Base-by-base conservation (phyloP, 257 asterid species). In the Plantago major region DNA sequence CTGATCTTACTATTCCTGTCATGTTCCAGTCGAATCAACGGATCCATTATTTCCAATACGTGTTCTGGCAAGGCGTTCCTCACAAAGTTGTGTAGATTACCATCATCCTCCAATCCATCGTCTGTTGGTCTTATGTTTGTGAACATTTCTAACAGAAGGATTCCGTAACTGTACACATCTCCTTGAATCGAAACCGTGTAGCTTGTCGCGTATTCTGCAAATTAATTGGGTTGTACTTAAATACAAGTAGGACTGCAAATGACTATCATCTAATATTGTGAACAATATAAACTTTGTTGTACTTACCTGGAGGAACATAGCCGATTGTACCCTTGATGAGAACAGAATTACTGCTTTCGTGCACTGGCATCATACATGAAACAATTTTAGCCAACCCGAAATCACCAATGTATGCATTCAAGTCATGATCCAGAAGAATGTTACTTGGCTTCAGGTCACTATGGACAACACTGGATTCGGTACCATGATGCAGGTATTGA, bases 381-480 rank as follows among this genome's bases (percentile, higher is more conserved):
- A 71, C 46, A 16, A 71, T 52, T 26, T 64, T 65, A 26, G 80
- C 73, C 48, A 71, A 50, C 65, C 83, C 75, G 60, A 72, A 67
- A 51, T 72, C 81, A 1, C 81, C 70, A 54, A 76, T 64, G 65
- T 48, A 64, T 4, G 78, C 71, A 51, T 65, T 55, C 54, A 76
- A 59, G 13, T 72, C 78, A 37, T 42, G 33, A 44, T 76, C 73
- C 13, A 76, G 52, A 53, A 76, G 67, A 40, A 76, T 47, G 6
- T 72, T 76, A n/a, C 71, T 68, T 0, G 81, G 73, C 50, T 76
- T 76, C 62, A 72, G 13, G 60, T 71, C 81, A 40, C 75, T 57
- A 46, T 76, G 78, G n/a, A 55, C 71, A 43, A 76, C 16, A 6
- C 61, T 22, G 5, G 46, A 42, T 14, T 65, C 70, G 10, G 46